A percentile compares a stretch with the other conserved stretches of the same genome.
Evolutionary conservation across 257 asterid genomes (phyloP).

Genomic region (Thymus quinquecostatus): DNA sequence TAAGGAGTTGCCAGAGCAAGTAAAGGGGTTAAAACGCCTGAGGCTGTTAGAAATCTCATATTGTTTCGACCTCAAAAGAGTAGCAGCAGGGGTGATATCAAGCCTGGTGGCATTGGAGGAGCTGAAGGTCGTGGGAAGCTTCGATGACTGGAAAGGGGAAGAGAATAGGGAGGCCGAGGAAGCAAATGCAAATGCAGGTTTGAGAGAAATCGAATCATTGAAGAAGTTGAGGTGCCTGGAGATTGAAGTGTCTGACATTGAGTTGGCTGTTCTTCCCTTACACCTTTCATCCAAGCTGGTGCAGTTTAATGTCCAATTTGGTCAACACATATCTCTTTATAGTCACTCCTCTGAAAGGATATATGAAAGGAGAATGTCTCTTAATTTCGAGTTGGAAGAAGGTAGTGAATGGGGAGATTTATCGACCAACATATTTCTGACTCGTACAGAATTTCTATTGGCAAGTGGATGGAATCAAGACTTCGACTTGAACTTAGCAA

Average conservation of each 20-base stretch:
- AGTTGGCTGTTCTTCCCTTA: neutral
- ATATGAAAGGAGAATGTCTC: too few species aligned
- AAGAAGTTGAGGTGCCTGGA: constrained; percentile 1
- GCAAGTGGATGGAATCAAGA: too few species aligned
- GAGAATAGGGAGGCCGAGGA: neutral
- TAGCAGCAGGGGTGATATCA: constrained; percentile 4
- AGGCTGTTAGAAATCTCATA: neutral
- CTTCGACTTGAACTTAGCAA: too few species aligned
- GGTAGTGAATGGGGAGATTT: too few species aligned
- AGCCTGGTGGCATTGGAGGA: too few species aligned
- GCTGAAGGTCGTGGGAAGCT: neutral
- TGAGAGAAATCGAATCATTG: constrained; percentile 13
- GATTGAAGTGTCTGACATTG: neutral
- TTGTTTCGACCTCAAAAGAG: neutral
- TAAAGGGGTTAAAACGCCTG: neutral
- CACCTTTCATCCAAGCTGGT: neutral
- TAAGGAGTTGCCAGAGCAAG: neutral
- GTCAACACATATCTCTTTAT: too few species aligned
- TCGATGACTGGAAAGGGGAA: constrained; percentile 5
- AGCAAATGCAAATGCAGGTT: neutral
- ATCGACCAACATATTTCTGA: neutral
- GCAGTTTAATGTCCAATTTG: neutral
- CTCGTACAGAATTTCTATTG: neutral
- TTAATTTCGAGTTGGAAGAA: too few species aligned
- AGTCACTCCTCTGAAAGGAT: too few species aligned